A percentile compares a stretch with the other conserved stretches of the same genome.
Conservation (phyloP, 202 grass and related monocot species). For the Saccharum hybrid region DNA sequence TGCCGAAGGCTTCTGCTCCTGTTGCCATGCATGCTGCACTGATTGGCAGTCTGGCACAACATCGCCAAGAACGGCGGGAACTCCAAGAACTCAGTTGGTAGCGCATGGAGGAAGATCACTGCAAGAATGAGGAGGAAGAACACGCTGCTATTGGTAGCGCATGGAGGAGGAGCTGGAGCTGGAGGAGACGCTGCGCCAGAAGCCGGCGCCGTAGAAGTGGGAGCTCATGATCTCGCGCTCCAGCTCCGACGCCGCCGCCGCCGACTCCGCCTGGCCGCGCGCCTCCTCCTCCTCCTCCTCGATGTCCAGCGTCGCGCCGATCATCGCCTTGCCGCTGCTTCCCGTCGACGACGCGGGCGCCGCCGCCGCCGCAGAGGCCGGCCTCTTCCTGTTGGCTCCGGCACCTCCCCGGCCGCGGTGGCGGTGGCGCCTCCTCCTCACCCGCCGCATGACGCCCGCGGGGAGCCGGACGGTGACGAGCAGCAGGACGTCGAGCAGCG, state of each 20-base stretch:
- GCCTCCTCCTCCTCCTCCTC: conserved; percentile 30
- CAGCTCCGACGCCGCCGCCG: conserved; percentile 29
- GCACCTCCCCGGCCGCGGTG: conserved; percentile 8
- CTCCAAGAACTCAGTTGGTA: neutral
- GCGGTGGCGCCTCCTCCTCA: neutral
- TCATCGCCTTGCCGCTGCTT: conserved; percentile 58
- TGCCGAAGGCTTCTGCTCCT: neutral
- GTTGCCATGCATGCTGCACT: neutral
- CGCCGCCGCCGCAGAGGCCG: neutral
- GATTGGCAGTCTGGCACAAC: neutral
- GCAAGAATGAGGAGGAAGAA: neutral
- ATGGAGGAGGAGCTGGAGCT: conserved; percentile 39
- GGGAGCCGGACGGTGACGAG: conserved; percentile 61
- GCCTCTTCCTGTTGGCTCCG: conserved; percentile 19
- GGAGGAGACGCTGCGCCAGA: conserved; percentile 68
- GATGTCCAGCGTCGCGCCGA: neutral
- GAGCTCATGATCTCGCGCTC: conserved; percentile 65
- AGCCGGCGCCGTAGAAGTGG: conserved; percentile 58
- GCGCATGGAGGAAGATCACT: neutral
- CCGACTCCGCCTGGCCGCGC: neutral
- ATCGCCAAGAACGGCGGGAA: neutral
- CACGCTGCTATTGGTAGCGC: conserved; percentile 11
- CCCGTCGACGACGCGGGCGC: conserved; percentile 36
- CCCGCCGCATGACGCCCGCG: conserved; percentile 52
- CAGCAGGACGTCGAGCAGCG: conserved; percentile 60